These are phyloP conservation scores for Rhodotorula taiwanensis DNA, from an alignment of 768 basidiomycete genomes.

Conservation along the genomic window DNA sequence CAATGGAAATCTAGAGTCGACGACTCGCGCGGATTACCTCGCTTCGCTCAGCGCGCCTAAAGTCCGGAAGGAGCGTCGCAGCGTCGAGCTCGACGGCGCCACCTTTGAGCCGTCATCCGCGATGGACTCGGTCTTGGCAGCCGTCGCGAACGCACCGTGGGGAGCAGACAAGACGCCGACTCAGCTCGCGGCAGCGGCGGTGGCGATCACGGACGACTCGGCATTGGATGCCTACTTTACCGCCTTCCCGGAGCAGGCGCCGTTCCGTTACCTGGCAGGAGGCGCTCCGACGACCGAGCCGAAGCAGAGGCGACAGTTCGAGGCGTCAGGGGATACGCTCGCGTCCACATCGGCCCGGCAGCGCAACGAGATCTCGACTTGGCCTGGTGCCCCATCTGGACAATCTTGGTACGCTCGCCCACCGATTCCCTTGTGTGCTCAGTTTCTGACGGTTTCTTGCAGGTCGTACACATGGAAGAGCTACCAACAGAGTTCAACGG, in stretches of 20 bases:
- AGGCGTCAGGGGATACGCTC: no score
- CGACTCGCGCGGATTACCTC: conserved; percentile 13
- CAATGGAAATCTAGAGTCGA: conserved; percentile 14
- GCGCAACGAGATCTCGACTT: conserved; percentile 14
- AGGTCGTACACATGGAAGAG: conserved; percentile 10
- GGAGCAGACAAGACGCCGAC: no score
- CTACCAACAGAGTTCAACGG: neutral
- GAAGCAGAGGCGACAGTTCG: conserved; percentile 5
- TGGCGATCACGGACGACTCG: conserved; percentile 10
- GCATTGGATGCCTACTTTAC: conserved; percentile 25
- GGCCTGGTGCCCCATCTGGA: conserved; percentile 15
- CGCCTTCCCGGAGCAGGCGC: conserved; percentile 21
- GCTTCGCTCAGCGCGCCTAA: neutral
- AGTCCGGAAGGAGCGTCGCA: neutral
- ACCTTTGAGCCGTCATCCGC: no score
- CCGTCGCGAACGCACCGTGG: no score
- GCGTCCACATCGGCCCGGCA: neutral
- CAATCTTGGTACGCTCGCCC: conserved; percentile 5
- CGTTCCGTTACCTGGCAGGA: neutral
- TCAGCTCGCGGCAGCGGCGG: neutral
- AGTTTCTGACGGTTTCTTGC: neutral
- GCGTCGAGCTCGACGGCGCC: no score
- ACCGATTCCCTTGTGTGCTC: neutral
- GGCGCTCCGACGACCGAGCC: neutral
- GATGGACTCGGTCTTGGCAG: no score